Evolutionary conservation across 2,329 filamentous ascomycete genomes (phyloP), one percentile per base, ranked within the genome.

Genomic region (Penicillium thymicola): DNA sequence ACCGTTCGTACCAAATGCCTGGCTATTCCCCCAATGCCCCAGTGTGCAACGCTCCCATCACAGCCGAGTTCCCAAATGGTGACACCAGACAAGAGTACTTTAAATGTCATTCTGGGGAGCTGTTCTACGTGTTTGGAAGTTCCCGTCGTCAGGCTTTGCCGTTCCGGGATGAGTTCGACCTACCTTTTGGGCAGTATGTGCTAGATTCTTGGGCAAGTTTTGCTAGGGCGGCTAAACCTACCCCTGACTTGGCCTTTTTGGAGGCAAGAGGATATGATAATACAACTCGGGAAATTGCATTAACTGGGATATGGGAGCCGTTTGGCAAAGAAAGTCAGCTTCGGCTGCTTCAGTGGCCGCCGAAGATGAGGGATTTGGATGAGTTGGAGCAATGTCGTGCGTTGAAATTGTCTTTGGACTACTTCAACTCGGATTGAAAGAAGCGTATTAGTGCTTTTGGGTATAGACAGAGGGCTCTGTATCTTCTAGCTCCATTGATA

Each of bases 21-120:
- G 79, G 78, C 1, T 78, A 78, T 47, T 80, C 80, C 36, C 84
- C 82, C 32, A 84, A 85, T 46, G 72, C 76, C 21, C 75, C 61
- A 0, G 37, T 81, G 3, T 79, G 81, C 42, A 74, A 79, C 0
- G 76, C 78, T 69, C 68, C 77, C 61, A 58, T 76, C 66, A 61
- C 69, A 46, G 60, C 79, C 53, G 58, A 60, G 54, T 60, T 66
- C 55, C 58, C 76, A 42, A 59, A 81, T 43, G 80, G 83, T 5
- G 75, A 84, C 59, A 81, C 81, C 0, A 73, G 78, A 43, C 70
- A 77, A 27, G 79, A 76, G 47, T 83, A 86, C 36, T 67, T 64
- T 54, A 78, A 79, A 28, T 81, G 84, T 58, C 83, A 86, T 63
- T 84, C 81, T 16, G 79, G 81, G 0, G 83, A 86, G 67, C 64